These are phyloP conservation scores for Psilocybe azurescens DNA, from an alignment of 768 basidiomycete species.

Conservation along the genomic window DNA sequence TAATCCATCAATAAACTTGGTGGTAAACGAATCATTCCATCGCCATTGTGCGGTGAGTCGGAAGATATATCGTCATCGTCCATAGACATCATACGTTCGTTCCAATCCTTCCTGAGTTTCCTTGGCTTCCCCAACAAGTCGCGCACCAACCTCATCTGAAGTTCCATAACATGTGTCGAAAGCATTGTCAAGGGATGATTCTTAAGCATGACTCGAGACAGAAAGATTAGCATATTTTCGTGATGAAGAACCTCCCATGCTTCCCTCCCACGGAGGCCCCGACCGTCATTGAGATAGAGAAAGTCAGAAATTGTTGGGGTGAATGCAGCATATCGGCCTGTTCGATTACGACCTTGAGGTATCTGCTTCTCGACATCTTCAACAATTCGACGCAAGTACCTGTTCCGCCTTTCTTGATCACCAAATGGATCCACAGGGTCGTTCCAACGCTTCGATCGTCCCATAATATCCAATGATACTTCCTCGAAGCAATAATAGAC, in stretches of 20 bases:
- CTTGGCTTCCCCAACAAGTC: conserved; percentile 4
- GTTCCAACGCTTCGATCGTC: neutral
- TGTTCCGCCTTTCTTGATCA: neutral
- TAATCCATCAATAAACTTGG: neutral
- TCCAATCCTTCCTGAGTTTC: neutral
- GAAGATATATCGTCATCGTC: neutral
- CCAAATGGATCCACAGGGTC: neutral
- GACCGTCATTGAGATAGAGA: neutral
- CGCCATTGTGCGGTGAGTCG: neutral
- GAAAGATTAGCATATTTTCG: neutral
- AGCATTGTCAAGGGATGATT: neutral
- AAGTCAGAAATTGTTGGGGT: neutral
- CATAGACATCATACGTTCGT: neutral
- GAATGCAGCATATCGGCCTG: too few relatives aligned
- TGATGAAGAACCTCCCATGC: conserved; percentile 8
- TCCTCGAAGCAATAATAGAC: conserved; percentile 1
- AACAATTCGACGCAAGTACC: neutral
- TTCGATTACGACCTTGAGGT: neutral
- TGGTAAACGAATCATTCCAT: neutral
- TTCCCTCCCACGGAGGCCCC: conserved; percentile 2
- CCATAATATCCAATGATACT: neutral
- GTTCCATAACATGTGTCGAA: conserved; percentile 2
- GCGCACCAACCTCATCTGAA: neutral
- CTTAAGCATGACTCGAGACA: neutral
- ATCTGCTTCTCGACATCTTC: neutral